Conservation (phyloP, 2,329 filamentous ascomycete species). For the Botryotinia narcissicola region DNA sequence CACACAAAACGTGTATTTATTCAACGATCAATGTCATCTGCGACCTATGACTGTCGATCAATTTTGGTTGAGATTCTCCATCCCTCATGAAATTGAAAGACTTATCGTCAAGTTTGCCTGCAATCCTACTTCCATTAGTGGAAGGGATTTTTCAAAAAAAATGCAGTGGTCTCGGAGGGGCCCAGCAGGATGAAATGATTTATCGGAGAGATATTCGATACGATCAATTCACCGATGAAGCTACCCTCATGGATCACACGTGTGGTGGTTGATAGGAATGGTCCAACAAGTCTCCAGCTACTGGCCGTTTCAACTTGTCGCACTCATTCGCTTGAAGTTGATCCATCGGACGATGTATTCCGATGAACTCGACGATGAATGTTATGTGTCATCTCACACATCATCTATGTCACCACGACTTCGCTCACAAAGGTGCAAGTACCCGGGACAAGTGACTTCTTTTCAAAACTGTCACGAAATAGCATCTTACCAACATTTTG, state of each 20-base stretch:
- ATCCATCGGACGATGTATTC: background rate
- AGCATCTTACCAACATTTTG: background rate
- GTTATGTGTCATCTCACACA: background rate
- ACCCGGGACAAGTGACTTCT: conserved; percentile 4
- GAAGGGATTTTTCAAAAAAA: background rate
- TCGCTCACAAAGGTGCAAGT: background rate
- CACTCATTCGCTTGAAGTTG: background rate
- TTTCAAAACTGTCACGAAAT: background rate
- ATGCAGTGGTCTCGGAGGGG: background rate
- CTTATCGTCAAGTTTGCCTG: background rate
- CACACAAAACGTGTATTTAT: background rate
- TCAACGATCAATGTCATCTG: background rate
- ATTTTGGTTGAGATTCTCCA: background rate
- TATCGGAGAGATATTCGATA: background rate
- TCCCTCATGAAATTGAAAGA: background rate
- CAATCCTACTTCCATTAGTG: too few relatives aligned
- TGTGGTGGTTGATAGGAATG: background rate
- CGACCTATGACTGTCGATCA: background rate
- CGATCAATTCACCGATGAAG: background rate
- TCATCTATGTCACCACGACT: background rate
- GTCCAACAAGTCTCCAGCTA: background rate
- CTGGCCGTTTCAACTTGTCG: background rate
- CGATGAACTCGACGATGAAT: background rate
- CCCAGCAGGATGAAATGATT: background rate
- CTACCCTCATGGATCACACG: background rate